phyloP scores from a whole-genome alignment of 305 asterid genomes.

The Rubia balearica region DNA sequence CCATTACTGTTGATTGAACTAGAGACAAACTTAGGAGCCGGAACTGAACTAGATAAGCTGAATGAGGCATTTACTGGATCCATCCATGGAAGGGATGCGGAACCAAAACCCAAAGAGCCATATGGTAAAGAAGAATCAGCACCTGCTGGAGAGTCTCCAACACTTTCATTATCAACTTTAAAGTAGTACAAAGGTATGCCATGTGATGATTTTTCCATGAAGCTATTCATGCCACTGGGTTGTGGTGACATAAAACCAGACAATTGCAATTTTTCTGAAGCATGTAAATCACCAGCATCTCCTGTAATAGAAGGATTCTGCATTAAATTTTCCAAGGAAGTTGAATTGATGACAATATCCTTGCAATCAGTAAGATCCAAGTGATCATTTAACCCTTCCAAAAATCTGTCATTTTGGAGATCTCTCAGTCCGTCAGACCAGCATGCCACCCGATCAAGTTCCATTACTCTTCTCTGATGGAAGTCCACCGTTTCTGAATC shows the following conservation, averaged over 20 bases:
- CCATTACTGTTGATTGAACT: constrained; percentile 74
- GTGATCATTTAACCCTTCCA: constrained; percentile 28
- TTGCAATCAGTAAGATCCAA: constrained; percentile 35
- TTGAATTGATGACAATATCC: constrained; percentile 45
- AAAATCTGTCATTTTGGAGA: constrained; percentile 34
- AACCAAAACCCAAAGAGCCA: constrained; percentile 65
- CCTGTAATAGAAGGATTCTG: constrained; percentile 37
- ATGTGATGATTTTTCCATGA: constrained; percentile 80
- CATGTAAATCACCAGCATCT: constrained; percentile 49
- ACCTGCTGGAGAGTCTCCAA: constrained; percentile 42
- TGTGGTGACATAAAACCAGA: constrained; percentile 96
- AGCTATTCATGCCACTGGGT: constrained; percentile 83
- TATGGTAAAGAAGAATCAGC: constrained; percentile 57
- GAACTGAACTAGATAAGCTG: constrained; percentile 70
- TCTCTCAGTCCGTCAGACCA: constrained; percentile 60
- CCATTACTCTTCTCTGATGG: constrained; percentile 61
- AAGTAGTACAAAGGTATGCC: constrained; percentile 90
- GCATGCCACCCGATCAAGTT: constrained; percentile 60
- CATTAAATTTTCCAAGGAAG: constrained; percentile 45
- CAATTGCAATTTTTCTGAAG: constrained; percentile 81
- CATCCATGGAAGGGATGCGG: constrained; percentile 90
- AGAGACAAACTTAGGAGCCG: constrained; percentile 71
- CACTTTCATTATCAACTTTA: constrained; percentile 66
- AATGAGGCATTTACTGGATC: constrained; percentile 81
- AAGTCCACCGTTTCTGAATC: constrained; percentile 64